phyloP scores from a whole-genome alignment of 371 early-diverging fungal genomes.

The Caulochytrium protostelioides region DNA sequence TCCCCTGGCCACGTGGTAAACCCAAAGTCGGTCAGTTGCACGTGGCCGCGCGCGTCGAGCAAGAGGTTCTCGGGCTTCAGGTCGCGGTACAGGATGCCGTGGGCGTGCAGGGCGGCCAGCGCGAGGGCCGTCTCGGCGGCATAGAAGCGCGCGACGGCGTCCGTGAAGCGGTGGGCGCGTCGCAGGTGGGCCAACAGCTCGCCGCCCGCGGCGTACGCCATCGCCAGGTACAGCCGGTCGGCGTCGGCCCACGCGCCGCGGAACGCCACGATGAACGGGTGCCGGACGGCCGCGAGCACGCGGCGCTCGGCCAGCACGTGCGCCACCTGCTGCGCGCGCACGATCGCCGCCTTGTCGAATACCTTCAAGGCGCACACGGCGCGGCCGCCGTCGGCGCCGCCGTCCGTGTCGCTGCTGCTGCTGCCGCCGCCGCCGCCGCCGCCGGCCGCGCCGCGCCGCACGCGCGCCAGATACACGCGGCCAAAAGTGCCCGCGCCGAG shows the following conservation, averaged over 20 bases:
- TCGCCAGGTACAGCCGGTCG: slow-evolving; percentile 26
- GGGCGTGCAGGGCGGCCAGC: slow-evolving; percentile 23
- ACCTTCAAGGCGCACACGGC: slow-evolving; percentile 94
- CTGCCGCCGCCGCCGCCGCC: too few species aligned
- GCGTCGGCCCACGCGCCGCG: slow-evolving; percentile 29
- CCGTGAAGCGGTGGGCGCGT: slow-evolving; percentile 1
- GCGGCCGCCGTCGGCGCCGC: too few species aligned
- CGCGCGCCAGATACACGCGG: slow-evolving; percentile 60
- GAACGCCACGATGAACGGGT: slow-evolving; percentile 20
- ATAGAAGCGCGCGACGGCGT: slow-evolving; percentile 19
- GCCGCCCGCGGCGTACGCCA: slow-evolving; percentile 45
- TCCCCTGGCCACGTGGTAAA: slow-evolving; percentile 20
- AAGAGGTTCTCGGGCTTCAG: slow-evolving; percentile 39
- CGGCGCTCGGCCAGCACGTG: slow-evolving; percentile 22
- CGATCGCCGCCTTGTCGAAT: slow-evolving; percentile 72
- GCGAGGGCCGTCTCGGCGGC: slow-evolving; percentile 22
- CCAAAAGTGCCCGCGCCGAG: slow-evolving; percentile 69
- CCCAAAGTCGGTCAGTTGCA: slow-evolving; percentile 32
- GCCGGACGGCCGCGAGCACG: slow-evolving; percentile 11
- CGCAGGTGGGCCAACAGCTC: slow-evolving; percentile 26
- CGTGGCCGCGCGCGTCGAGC: slow-evolving; percentile 9
- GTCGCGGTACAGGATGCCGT: slow-evolving; percentile 20
- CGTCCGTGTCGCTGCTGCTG: too few species aligned
- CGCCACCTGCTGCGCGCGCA: slow-evolving; percentile 28
- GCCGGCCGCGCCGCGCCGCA: slow-evolving; percentile 22